Conservation (phyloP, 2,329 filamentous ascomycete genomes). For the Pseudocercospora eumusae region DNA sequence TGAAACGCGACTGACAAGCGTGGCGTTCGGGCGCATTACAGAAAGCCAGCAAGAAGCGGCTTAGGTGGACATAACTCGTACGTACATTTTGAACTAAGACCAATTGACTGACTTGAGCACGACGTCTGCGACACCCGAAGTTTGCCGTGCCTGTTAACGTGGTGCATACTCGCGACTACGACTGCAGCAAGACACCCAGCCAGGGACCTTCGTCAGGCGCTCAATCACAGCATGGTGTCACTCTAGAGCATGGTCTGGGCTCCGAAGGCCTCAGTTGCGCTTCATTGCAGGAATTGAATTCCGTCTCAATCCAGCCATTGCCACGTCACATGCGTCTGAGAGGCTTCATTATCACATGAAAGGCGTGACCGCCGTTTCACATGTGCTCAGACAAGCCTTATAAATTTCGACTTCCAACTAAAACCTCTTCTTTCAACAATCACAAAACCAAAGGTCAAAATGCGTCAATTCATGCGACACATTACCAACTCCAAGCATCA, state of each 20-base stretch:
- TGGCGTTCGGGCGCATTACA: constrained; percentile 17
- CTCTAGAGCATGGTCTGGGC: too few relatives aligned
- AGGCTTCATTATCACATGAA: background rate
- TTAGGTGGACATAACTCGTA: constrained; percentile 4
- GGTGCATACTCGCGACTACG: too few relatives aligned
- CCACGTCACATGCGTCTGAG: too few relatives aligned
- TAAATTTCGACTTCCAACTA: background rate
- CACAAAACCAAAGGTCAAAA: background rate
- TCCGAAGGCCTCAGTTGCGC: too few relatives aligned
- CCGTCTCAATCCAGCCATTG: too few relatives aligned
- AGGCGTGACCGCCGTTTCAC: background rate
- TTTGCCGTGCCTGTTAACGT: too few relatives aligned
- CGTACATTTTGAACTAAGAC: constrained; percentile 3
- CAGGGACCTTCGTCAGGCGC: too few relatives aligned
- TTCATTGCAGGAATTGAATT: too few relatives aligned
- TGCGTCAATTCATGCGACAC: background rate
- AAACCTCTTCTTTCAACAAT: background rate
- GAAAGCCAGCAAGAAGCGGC: constrained; percentile 3
- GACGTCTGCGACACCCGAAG: too few relatives aligned
- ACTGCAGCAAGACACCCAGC: too few relatives aligned
- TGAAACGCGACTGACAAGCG: constrained; percentile 12
- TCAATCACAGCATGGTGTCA: too few relatives aligned
- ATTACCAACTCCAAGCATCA: constrained; percentile 4
- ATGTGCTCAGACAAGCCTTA: background rate
- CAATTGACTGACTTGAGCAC: background rate